Evolutionary conservation across 257 asterid genomes (phyloP), one percentile per base, ranked within the genome.

Genomic region (Leptodermis oblonga): DNA sequence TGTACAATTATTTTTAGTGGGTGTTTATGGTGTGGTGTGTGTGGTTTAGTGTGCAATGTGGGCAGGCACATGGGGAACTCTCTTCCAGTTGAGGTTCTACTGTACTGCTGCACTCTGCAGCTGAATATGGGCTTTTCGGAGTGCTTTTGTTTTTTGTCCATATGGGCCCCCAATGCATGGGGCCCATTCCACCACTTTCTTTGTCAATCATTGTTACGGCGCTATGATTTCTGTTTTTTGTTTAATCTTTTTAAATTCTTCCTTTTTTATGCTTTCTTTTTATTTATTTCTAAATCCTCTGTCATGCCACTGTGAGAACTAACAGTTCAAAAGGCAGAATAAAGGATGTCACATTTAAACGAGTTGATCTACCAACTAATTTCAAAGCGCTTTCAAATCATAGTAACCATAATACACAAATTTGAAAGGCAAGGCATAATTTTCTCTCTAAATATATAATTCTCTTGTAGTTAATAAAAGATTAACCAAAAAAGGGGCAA

Each of bases 51-150:
- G 70, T 52, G 58, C 67, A 53, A 6, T 65, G 77, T 55, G 67
- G 72, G 77, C 62, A 55, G 52, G 67, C 68, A 73, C 77, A 73
- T 65, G 76, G 76, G 65, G 71, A 65, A 64, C 15, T 65, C 48
- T 52, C 65, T n/a, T 60, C 45, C 49, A 42, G 22, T 54, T 46
- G 22, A 41, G 45, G 5, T 73, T 37, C 30, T 41, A 67, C 39
- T 20, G n/a, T n/a, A n/a, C n/a, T n/a, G 48, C 54, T 53, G 42
- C n/a, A 63, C 39, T 34, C 69, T 48, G 62, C 53, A 42, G 72
- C 28, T 73, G 67, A 73, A 73, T 55, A 65, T 73, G 72, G 77
- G 72, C 72, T 65, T 73, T 71, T 73, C 7, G 51, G 67, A 54
- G 71, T 65, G 71, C 71, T 42, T 73, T 42, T 9, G 30, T 41